phyloP scores from a whole-genome alignment of 2,329 filamentous ascomycete species.

The Aspergillus arachidicola region DNA sequence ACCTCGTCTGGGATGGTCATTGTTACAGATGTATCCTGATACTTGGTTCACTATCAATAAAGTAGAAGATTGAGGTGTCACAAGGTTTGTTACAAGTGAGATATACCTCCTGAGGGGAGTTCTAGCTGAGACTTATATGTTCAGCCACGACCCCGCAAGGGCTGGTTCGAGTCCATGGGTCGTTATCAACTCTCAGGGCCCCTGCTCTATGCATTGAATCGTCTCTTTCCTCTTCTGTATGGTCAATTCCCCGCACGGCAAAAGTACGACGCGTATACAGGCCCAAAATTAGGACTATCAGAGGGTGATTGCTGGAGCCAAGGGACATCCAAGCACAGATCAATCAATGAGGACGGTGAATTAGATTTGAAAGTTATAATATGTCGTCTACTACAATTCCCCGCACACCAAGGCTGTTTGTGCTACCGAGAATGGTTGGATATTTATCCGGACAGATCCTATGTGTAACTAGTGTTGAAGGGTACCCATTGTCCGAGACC shows the following conservation, averaged over 20 bases:
- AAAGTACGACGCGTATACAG: neutral
- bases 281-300: neutral
- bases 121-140: neutral
- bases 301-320: neutral
- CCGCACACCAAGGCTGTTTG: neutral
- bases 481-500: neutral
- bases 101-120: neutral
- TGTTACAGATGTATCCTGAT: neutral
- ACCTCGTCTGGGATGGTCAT: conserved; percentile 75
- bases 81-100: neutral
- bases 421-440: neutral
- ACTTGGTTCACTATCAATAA: neutral
- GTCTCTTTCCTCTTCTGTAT: neutral
- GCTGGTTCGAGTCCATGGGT: neutral
- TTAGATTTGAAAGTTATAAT: neutral
- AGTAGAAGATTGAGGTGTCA: neutral
- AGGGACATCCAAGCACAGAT: neutral
- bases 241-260: neutral
- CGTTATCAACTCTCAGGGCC: neutral
- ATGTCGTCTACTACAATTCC: neutral
- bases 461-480: neutral
- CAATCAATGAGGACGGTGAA: neutral
- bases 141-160: neutral
- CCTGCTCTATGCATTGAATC: neutral
- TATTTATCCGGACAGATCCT: neutral